Evolutionary conservation across 805 yeast genomes (phyloP), one percentile per base, ranked within the genome.

Genomic region (Monosporozyma aquatica): DNA sequence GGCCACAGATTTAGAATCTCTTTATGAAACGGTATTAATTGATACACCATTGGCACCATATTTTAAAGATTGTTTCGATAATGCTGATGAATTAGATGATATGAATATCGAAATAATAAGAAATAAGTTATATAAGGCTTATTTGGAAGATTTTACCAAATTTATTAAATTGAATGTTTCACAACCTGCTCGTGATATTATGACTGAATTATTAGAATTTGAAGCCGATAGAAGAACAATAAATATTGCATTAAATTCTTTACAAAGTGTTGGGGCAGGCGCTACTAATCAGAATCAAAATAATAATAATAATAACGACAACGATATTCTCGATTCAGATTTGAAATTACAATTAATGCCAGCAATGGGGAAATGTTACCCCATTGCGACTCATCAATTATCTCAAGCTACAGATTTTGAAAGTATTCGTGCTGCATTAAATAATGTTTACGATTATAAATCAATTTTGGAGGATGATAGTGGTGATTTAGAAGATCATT

Each of bases 1-100:
- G 39, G 97, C 97, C 38, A 87, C 96, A 2, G 97, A 90, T 64
- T 78, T 90, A 44, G 95, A 87, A 55, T 78, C 92, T n/a, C 72
- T 92, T 54, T 92, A 90, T 67, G 82, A 82, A 55, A 84, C 94
- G 1, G 98, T 92, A 11, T 70, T 92, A 45, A 82, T 92, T 43
- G 99, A 92, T 65, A 92, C 98, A 6, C 99, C 99, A 5, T 74
- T 92, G 59, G 97, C 98, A 1, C 95, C 96, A 32, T 92, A 89
- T 66, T 92, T 92, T 71, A 82, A 86, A 59, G 86, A 82, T 58
- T 86, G 95, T 62, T 71, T 92, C 46, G 87, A 83, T 17, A 87
- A 82, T 27, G 74, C 74, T 5, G 87, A 85, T 52, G 95, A 87
- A 64, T 73, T 92, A 61, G 96, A 89, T 56, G 99, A 92, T 63